A percentile compares a stretch with the other conserved stretches of the same genome.
Conservation (phyloP, 2,329 filamentous ascomycete genomes). For the Penicillium sp. region DNA sequence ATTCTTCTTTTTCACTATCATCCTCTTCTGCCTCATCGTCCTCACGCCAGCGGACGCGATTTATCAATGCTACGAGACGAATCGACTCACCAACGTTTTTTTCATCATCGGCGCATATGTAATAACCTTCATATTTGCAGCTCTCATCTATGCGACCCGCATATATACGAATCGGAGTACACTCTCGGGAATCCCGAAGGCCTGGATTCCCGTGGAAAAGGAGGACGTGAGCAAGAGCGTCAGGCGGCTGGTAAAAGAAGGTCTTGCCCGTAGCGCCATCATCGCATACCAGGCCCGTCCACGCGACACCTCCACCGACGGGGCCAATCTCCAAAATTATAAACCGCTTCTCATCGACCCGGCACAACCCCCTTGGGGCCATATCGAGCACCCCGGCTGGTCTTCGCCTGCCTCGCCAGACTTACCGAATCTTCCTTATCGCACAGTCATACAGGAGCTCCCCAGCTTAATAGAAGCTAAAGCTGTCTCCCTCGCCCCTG, state of each 20-base stretch:
- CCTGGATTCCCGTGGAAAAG: slow-evolving; percentile 81
- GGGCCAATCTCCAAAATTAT: slow-evolving; percentile 29
- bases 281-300: slow-evolving; percentile 78
- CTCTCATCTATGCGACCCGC: slow-evolving; percentile 77
- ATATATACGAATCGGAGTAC: slow-evolving; percentile 82
- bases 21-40: slow-evolving; percentile 71
- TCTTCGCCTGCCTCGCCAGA: slow-evolving; percentile 73
- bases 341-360: slow-evolving; percentile 35
- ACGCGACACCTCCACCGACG: slow-evolving; percentile 54
- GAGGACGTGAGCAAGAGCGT: slow-evolving; percentile 76
- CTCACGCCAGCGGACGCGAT: slow-evolving; percentile 79
- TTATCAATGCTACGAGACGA: slow-evolving; percentile 67
- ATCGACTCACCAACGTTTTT: slow-evolving; percentile 76
- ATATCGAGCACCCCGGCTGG: slow-evolving; percentile 87
- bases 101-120: slow-evolving; percentile 75
- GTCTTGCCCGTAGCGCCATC: slow-evolving; percentile 72
- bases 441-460: slow-evolving; percentile 75
- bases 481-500: slow-evolving; percentile 78
- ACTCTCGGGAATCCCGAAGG: slow-evolving; percentile 78
- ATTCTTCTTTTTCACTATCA: slow-evolving; percentile 72
- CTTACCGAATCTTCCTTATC: slow-evolving; percentile 78
- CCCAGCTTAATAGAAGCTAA: slow-evolving; percentile 90
- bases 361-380: slow-evolving; percentile 67
- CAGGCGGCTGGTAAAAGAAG: slow-evolving; percentile 69
- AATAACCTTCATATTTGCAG: slow-evolving; percentile 66